Evolutionary conservation across 164 flowering plant genomes (phyloP), one percentile per base, ranked within the genome.

Genomic region (Akebia trifoliata): DNA sequence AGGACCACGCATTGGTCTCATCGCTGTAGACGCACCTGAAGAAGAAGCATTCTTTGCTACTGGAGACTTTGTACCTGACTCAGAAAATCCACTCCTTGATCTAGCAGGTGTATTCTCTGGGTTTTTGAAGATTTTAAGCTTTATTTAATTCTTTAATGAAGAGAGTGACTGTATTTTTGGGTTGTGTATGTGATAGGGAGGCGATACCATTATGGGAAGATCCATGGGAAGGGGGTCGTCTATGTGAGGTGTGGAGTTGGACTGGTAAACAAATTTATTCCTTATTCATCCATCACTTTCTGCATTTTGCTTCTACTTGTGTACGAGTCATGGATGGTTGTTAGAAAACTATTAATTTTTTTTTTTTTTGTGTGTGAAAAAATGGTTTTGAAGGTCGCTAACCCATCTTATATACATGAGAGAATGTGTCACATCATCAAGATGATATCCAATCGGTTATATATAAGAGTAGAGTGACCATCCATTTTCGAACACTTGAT

Each of bases 1-100:
- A 14, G 46, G 58, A 22, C 54, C 54, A 29, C 30, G 4, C 10
- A 14, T 50, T 8, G 54, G 54, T 50, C 54, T 50, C 38, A 30
- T 50, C 54, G 31, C 54, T 30, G 54, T 50, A 4, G 30, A n/a
- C 21, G 12, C 54, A 32, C 39, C 54, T 32, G 54, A 50, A 50
- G 54, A 50, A 32, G n/a, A 32, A 14, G 54, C 37, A 12, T 50
- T 50, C 54, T 50, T 50, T 11, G 10, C 38, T 1, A 30, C 54
- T 8, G 24, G 24, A n/a, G 54, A 37, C 29, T 31, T 50, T 32
- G 8, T n/a, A 18, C 24, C 54, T 32, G 11, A 50, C 38, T 24
- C 54, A 44, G 10, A 15, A 7, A 25, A 44, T 6, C 48, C 38
- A 15, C 17, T 17, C 31, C 38, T 50, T 32, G 54, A 50, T 50